These are phyloP conservation scores for Ambrosiella xylebori DNA, from an alignment of 2,329 filamentous ascomycete genomes.

Conservation along the genomic window DNA sequence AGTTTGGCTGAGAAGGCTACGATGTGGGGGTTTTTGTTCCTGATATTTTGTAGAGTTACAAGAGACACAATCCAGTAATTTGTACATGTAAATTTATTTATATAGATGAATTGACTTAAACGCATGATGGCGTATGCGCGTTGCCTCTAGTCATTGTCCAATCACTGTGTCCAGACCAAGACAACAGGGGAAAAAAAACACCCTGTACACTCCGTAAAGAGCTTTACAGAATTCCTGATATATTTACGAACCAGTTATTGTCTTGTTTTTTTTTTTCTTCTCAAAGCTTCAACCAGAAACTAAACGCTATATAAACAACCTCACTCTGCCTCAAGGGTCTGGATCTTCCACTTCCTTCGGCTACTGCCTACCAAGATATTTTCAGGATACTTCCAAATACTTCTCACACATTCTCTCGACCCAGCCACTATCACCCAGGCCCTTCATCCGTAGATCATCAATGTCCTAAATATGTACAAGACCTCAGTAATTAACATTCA, in stretches of 20 bases:
- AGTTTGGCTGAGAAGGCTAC: neutral
- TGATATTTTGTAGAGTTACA: neutral
- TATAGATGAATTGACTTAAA: too few relatives aligned
- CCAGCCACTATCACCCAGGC: too few relatives aligned
- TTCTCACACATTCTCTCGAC: too few relatives aligned
- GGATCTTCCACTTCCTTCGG: neutral
- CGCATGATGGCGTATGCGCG: too few relatives aligned
- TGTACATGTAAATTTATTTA: too few relatives aligned
- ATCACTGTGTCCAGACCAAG: too few relatives aligned
- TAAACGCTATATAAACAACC: neutral
- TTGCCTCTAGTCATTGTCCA: too few relatives aligned
- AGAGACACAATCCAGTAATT: too few relatives aligned
- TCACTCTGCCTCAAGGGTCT: neutral
- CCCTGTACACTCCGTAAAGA: neutral
- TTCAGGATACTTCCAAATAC: neutral
- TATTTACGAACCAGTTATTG: neutral
- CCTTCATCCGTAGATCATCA: too few relatives aligned
- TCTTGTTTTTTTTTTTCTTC: neutral
- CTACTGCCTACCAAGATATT: neutral
- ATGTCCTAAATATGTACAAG: too few relatives aligned
- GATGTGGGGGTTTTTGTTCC: neutral
- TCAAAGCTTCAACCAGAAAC: neutral
- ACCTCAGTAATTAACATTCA: too few relatives aligned
- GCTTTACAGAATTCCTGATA: neutral
- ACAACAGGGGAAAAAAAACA: too few relatives aligned